These are phyloP conservation scores for Lagenaria siceraria DNA, from an alignment of 306 rosid genomes.

Conservation along the genomic window DNA sequence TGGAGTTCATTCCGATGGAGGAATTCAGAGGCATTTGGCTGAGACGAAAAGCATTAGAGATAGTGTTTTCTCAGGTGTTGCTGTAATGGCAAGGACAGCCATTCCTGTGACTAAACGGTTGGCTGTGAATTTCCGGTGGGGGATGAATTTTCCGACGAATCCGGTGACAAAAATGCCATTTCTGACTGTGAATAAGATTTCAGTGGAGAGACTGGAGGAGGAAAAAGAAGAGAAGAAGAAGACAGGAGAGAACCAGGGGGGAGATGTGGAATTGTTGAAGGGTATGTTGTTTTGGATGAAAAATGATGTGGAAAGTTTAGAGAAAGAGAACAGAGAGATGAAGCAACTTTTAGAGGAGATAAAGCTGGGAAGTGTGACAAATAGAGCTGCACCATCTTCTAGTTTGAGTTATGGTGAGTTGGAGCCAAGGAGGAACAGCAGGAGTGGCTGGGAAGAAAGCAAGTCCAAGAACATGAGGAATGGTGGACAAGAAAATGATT, in stretches of 20 bases:
- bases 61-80: conserved; percentile 31
- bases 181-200: conserved; percentile 55
- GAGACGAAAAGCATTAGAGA: conserved; percentile 22
- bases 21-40: conserved; percentile 17
- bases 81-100: conserved; percentile 49
- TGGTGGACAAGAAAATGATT: conserved; percentile 21
- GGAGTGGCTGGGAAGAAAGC: conserved; percentile 33
- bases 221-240: conserved; percentile 23
- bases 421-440: conserved; percentile 45
- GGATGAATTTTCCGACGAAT: conserved; percentile 38
- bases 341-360: conserved; percentile 42
- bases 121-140: conserved; percentile 51
- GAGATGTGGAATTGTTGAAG: conserved; percentile 44
- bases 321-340: conserved; percentile 65
- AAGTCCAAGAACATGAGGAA: conserved; percentile 24
- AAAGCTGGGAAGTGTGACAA: conserved; percentile 20
- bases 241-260: conserved; percentile 7
- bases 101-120: conserved; percentile 44
- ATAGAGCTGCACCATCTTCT: conserved; percentile 8
- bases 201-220: conserved; percentile 47
- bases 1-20: conserved; percentile 10
- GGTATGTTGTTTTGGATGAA: conserved; percentile 47
- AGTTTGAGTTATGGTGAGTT: conserved; percentile 26
- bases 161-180: conserved; percentile 35
- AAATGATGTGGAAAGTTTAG: conserved; percentile 49